A percentile compares a stretch with the other conserved stretches of the same genome.
Conservation (phyloP, 495 filamentous ascomycete genomes). For the Lophiostoma macrostomum region DNA sequence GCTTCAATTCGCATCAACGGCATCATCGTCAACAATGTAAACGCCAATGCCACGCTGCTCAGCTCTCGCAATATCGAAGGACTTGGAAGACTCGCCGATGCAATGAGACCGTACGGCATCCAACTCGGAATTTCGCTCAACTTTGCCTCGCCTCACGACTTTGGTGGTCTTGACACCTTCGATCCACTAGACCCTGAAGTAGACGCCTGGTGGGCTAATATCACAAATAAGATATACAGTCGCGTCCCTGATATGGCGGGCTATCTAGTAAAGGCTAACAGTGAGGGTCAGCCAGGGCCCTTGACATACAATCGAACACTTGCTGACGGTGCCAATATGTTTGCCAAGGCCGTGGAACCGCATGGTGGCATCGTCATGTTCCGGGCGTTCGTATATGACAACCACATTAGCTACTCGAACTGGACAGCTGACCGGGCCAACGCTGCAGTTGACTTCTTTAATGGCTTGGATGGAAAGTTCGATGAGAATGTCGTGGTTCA, state of each 20-base stretch:
- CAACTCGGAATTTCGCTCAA: constrained; percentile 63
- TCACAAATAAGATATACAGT: constrained; percentile 57
- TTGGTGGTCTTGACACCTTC: constrained; percentile 60
- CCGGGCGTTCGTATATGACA: constrained; percentile 67
- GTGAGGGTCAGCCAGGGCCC: constrained; percentile 71
- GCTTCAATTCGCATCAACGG: constrained; percentile 67
- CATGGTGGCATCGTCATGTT: constrained; percentile 69
- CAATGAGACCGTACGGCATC: constrained; percentile 64
- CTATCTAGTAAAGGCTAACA: constrained; percentile 70
- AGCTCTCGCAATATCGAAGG: constrained; percentile 57
- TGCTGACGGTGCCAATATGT: constrained; percentile 66
- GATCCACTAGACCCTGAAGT: constrained; percentile 63
- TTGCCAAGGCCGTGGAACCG: constrained; percentile 58
- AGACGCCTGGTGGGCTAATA: constrained; percentile 58
- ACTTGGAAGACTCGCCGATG: constrained; percentile 60
- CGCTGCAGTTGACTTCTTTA: constrained; percentile 66
- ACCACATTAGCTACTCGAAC: constrained; percentile 55
- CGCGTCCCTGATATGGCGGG: constrained; percentile 65
- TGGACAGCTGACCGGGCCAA: constrained; percentile 70
- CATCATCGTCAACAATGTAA: constrained; percentile 70
- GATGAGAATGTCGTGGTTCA: constrained; percentile 69
- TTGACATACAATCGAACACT: constrained; percentile 68
- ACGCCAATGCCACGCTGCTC: constrained; percentile 60
- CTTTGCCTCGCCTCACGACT: constrained; percentile 60
- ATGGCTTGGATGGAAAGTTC: constrained; percentile 61